Base-by-base conservation (phyloP, 768 basidiomycete genomes). In the Mycena epipterygia region DNA sequence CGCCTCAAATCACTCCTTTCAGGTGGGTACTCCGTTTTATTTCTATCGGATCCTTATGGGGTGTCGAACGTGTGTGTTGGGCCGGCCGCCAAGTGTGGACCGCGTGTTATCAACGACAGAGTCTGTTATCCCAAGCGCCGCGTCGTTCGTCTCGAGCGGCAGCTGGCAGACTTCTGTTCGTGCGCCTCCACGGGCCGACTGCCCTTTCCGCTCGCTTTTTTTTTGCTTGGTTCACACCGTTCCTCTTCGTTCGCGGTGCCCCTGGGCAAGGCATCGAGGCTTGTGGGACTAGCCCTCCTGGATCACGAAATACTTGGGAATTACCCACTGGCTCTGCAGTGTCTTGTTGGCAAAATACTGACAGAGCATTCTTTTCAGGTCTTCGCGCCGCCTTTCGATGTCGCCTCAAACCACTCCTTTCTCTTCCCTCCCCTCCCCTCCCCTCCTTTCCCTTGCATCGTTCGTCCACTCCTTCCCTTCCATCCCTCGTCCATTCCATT, bases 141-240 rank as follows among this genome's bases (percentile, higher is more conserved):
- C 1, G 8, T 13, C 2, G 42, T n/a, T n/a, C n/a, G n/a, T n/a
- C n/a, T n/a, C n/a, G n/a, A n/a, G 42, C 37, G 49, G 49, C 46
- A 21, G 37, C 62, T 9, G 11, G 9, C 13, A n/a, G 37, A 37
- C 27, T 39, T 42, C 39, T 39, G 48, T 42, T 42, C 49, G 48
- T 52, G 6, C 37, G 27, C 49, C 37, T 16, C 29, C 29, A 32
- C 62, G 33, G 62, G 51, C 37, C 39, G 51, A 42, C 19, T 33
- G 62, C 62, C 52, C 13, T 55, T n/a, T 29, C 62, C 62, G 51
- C 16, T 44, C 52, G 51, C 62, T n/a, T n/a, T n/a, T n/a, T 64
- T 42, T 32, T 23, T 42, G 62, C 62, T 64, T 55, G 51, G 62
- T 13, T n/a, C 62, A 64, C 52, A 64, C 37, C 21, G 21, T 55